Evolutionary conservation across 352 stramenopile species (phyloP).

Genomic region (Globisporangium alternatum): DNA sequence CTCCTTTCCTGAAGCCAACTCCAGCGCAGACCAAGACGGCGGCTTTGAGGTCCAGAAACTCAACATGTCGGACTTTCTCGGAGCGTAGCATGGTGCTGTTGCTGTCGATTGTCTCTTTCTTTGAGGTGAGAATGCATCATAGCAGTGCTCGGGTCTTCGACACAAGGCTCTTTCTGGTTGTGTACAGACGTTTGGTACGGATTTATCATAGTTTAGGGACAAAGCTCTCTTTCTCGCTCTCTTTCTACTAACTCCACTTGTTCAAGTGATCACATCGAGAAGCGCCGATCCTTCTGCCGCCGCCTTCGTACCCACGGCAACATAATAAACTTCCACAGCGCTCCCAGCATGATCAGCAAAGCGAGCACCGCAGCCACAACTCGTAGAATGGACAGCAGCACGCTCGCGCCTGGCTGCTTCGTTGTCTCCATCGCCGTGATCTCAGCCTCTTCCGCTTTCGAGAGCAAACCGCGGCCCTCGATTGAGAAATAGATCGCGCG

Average conservation of each 20-base stretch:
- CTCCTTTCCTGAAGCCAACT: conserved; percentile 33
- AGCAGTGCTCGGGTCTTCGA: neutral
- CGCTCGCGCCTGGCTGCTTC: neutral
- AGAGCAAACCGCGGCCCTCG: conserved; percentile 57
- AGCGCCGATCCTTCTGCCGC: conserved; percentile 11
- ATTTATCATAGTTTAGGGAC: neutral
- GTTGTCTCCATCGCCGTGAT: conserved; percentile 5
- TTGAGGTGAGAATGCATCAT: neutral
- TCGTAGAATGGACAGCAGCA: neutral
- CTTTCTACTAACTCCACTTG: neutral
- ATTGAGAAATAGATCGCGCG: conserved; percentile 76
- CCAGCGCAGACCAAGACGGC: conserved; percentile 30
- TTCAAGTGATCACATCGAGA: conserved; percentile 2
- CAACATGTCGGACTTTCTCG: conserved; percentile 75
- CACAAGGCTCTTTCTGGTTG: neutral
- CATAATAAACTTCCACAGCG: neutral
- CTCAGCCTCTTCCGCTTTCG: conserved; percentile 37
- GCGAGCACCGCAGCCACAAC: neutral
- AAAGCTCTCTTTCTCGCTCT: neutral
- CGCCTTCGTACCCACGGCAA: neutral
- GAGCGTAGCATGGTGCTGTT: conserved; percentile 11
- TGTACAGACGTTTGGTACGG: neutral
- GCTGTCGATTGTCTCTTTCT: neutral
- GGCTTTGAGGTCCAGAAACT: conserved; percentile 72
- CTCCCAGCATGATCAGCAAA: neutral